Evolutionary conservation across 2,329 filamentous ascomycete species (phyloP).

Genomic region (Emergomyces orientalis): DNA sequence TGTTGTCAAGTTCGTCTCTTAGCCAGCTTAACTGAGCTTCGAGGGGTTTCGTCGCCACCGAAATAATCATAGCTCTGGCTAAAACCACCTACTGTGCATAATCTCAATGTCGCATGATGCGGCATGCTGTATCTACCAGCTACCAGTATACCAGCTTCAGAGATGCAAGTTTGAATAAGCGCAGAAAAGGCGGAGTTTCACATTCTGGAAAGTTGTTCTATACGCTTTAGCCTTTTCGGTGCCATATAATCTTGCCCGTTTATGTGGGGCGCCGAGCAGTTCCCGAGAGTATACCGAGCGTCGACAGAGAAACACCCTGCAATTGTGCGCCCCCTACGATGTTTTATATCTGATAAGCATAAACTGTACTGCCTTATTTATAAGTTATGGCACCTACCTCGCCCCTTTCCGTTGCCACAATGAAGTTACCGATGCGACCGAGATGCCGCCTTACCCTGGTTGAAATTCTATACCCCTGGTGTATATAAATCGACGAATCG

Average conservation of each 20-base stretch:
- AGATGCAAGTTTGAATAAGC: neutral
- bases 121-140: neutral
- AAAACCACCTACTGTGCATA: neutral
- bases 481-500: constrained; percentile 7
- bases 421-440: constrained; percentile 9
- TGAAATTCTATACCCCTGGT: constrained; percentile 5
- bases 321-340: neutral
- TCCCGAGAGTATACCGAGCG: neutral
- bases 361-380: neutral
- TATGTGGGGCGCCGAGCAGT: neutral
- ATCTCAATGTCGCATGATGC: neutral
- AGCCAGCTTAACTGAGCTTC: neutral
- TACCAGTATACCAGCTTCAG: neutral
- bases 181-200: neutral
- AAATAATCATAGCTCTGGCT: neutral
- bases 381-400: neutral
- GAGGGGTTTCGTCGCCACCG: neutral
- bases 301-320: neutral
- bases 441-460: constrained; percentile 12
- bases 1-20: neutral
- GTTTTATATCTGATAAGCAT: neutral
- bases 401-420: neutral
- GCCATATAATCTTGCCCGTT: neutral
- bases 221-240: neutral
- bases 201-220: neutral